Evolutionary conservation across 176 grass and related monocot species (phyloP).

Genomic region (Alloteropsis semialata): DNA sequence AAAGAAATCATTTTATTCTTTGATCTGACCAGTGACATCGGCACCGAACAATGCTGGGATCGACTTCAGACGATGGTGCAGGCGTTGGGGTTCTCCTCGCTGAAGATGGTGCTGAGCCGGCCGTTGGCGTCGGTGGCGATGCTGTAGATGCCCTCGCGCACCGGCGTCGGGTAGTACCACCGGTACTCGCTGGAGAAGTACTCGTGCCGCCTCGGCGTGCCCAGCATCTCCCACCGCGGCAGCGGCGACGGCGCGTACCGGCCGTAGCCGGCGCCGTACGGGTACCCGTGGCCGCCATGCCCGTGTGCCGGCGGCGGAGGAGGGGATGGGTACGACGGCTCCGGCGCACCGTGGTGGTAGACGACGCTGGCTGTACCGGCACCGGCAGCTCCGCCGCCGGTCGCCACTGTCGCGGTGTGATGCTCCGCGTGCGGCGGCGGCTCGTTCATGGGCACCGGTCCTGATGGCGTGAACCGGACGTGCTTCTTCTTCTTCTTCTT

Average conservation of each 20-base stretch:
- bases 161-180: slow-evolving; percentile 77
- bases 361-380: neutral
- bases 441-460: neutral
- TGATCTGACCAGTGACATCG: neutral
- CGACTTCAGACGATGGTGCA: slow-evolving; percentile 63
- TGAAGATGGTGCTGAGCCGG: slow-evolving; percentile 74
- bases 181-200: slow-evolving; percentile 79
- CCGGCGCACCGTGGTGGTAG: neutral
- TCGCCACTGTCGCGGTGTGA: neutral
- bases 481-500: slow-evolving; percentile 10
- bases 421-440: neutral
- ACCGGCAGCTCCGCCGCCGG: neutral
- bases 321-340: neutral
- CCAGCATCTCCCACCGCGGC: slow-evolving; percentile 52
- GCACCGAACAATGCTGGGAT: too few relatives aligned
- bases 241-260: slow-evolving; percentile 63
- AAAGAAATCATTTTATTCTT: neutral
- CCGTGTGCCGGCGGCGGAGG: neutral
- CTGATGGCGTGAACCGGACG: neutral
- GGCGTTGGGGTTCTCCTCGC: slow-evolving; percentile 97
- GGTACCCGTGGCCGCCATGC: slow-evolving; percentile 8
- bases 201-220: slow-evolving; percentile 48
- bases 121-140: slow-evolving; percentile 71
- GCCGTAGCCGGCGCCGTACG: slow-evolving; percentile 6
- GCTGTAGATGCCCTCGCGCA: slow-evolving; percentile 85